A percentile compares a stretch with the other conserved stretches of the same genome.
Conservation (phyloP, 805 yeast species). For the Babjeviella inositovora region DNA sequence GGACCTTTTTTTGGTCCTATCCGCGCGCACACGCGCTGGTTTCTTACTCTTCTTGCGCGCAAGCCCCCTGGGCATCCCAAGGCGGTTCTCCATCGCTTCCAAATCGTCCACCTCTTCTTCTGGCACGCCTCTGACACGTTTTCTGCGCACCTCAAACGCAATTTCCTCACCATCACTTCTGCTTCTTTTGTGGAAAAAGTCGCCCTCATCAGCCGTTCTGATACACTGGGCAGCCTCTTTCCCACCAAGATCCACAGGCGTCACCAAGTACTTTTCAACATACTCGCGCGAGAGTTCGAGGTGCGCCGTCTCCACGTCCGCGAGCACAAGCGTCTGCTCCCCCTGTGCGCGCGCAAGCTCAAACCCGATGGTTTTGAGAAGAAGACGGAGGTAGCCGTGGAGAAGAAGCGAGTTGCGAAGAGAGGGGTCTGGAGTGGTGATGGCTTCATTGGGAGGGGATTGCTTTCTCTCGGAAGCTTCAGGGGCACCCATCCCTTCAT, state of each 20-base stretch:
- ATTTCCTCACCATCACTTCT: slow-evolving; percentile 9
- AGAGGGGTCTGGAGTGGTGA: background rate
- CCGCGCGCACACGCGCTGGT: slow-evolving; percentile 2
- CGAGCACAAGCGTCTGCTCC: slow-evolving; percentile 21
- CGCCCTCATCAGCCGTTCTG: slow-evolving; percentile 5
- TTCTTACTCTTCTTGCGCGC: slow-evolving; percentile 7
- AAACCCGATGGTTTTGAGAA: slow-evolving; percentile 29
- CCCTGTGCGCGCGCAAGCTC: slow-evolving; percentile 19
- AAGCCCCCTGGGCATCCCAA: slow-evolving; percentile 12
- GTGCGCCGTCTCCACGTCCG: slow-evolving; percentile 9
- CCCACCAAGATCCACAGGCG: slow-evolving; percentile 16
- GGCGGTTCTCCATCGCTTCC: slow-evolving; percentile 17
- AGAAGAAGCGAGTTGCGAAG: slow-evolving; percentile 14
- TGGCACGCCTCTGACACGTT: slow-evolving; percentile 1
- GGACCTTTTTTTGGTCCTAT: slow-evolving; percentile 2
- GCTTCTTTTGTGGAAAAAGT: slow-evolving; percentile 1
- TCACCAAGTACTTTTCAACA: slow-evolving; percentile 22
- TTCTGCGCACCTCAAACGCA: slow-evolving; percentile 13
- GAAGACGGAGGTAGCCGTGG: slow-evolving; percentile 30
- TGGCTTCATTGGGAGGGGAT: background rate
- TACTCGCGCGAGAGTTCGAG: slow-evolving; percentile 16
- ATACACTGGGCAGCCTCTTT: slow-evolving; percentile 15
- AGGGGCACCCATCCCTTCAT: background rate
- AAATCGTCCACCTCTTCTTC: slow-evolving; percentile 12
- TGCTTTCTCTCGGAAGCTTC: background rate